A percentile compares a stretch with the other conserved stretches of the same genome.
These are phyloP conservation scores for Protostelium mycophagum DNA, from an alignment of 78 protist species.

Conservation along the genomic window DNA sequence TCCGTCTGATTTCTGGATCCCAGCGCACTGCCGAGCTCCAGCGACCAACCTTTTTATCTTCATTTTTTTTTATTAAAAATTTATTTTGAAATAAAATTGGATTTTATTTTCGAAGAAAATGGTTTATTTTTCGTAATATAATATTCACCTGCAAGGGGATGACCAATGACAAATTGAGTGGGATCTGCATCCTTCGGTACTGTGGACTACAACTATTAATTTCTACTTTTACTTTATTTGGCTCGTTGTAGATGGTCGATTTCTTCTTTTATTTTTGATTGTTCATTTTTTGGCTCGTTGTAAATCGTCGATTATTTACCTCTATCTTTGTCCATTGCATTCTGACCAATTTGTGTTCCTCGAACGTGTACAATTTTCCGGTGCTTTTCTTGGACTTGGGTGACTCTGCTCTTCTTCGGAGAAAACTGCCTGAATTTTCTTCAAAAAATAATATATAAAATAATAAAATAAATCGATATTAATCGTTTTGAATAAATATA, in stretches of 20 bases:
- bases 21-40: conserved; percentile 3
- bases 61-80: no score
- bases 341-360: background rate
- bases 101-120: no score
- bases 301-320: background rate
- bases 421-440: background rate
- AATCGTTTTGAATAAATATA: no score
- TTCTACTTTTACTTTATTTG: no score
- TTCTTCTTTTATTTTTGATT: background rate
- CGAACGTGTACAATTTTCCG: background rate
- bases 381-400: background rate
- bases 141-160: no score
- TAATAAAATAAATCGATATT: no score
- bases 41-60: background rate
- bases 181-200: no score
- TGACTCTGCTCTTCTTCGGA: background rate
- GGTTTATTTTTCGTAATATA: no score
- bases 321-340: background rate
- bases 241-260: background rate
- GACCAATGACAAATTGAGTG: background rate
- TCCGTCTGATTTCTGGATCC: background rate
- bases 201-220: no score
- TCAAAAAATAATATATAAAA: background rate
- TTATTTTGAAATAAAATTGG: no score
- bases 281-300: background rate